Conservation (phyloP, 371 early-diverging fungal species). For the Rhizopus microsporus region DNA sequence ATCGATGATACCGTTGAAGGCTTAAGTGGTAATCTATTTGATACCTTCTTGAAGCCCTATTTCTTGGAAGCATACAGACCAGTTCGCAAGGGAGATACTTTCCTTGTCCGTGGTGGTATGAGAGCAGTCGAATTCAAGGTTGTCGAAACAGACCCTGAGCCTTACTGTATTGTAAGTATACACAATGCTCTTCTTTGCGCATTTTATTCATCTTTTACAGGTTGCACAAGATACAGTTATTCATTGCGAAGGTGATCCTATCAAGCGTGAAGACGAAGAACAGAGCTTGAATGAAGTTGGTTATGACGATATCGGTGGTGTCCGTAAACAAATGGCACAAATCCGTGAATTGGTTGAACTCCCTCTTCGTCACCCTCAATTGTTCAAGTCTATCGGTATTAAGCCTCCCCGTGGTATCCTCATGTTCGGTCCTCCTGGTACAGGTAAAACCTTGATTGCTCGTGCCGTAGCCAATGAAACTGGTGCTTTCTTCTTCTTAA, state of each 20-base stretch:
- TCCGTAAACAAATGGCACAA: constrained; percentile 99
- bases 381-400: constrained; percentile 98
- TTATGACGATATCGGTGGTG: constrained; percentile 99
- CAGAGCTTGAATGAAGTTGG: constrained; percentile 94
- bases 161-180: constrained; percentile 92
- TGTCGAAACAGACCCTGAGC: constrained; percentile 93
- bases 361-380: constrained; percentile 97
- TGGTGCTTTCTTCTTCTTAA: constrained; percentile 92
- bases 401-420: constrained; percentile 99
- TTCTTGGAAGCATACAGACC: constrained; percentile 96
- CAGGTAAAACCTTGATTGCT: constrained; percentile 86
- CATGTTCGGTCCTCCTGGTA: constrained; percentile 99
- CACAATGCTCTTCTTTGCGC: constrained; percentile 64
- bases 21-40: constrained; percentile 96
- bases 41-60: constrained; percentile 97
- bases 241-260: constrained; percentile 97
- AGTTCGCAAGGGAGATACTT: constrained; percentile 93
- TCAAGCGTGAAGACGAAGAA: constrained; percentile 98
- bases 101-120: constrained; percentile 97
- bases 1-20: constrained; percentile 99
- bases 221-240: constrained; percentile 98
- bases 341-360: constrained; percentile 99
- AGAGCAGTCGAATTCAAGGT: constrained; percentile 99
- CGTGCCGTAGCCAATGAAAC: constrained; percentile 78
- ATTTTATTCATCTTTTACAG: constrained; percentile 89